Evolutionary conservation across 2,329 filamentous ascomycete species (phyloP).

Genomic region (Pseudopyricularia cyperi): DNA sequence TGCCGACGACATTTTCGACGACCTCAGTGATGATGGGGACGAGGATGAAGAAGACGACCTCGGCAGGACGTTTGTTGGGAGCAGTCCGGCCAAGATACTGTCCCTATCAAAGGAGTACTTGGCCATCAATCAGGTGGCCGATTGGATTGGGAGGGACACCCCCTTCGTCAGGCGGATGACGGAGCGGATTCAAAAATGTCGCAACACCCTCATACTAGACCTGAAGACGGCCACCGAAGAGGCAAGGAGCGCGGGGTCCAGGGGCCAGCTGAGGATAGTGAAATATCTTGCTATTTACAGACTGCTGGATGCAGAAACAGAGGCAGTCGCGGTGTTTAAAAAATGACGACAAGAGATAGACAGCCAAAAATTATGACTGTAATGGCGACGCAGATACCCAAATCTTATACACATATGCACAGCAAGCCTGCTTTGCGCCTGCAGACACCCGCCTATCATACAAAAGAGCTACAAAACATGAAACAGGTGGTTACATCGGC

Average conservation of each 20-base stretch:
- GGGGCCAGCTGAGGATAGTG: slow-evolving; percentile 32
- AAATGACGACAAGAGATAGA: slow-evolving; percentile 13
- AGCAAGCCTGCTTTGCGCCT: slow-evolving; percentile 3
- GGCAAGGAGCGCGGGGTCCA: slow-evolving; percentile 25
- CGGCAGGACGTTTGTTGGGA: slow-evolving; percentile 24
- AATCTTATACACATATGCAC: slow-evolving; percentile 4
- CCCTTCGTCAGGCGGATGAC: slow-evolving; percentile 38
- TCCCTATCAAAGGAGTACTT: slow-evolving; percentile 32
- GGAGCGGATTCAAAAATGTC: slow-evolving; percentile 37
- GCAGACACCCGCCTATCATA: slow-evolving; percentile 13
- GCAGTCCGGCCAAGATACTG: slow-evolving; percentile 31
- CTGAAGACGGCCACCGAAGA: slow-evolving; percentile 34
- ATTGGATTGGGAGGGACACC: slow-evolving; percentile 29
- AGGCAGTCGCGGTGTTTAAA: slow-evolving; percentile 37
- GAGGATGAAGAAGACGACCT: slow-evolving; percentile 15
- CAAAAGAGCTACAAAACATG: slow-evolving; percentile 1
- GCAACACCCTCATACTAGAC: slow-evolving; percentile 44
- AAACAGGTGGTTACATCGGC: slow-evolving; percentile 31
- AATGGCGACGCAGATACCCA: not conserved
- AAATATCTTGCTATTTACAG: slow-evolving; percentile 40
- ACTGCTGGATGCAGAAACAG: slow-evolving; percentile 35
- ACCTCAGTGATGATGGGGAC: slow-evolving; percentile 15
- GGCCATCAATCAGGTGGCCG: slow-evolving; percentile 25
- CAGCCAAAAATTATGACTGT: not conserved
- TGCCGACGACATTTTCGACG: slow-evolving; percentile 15